phyloP scores from a whole-genome alignment of 1,139 yeast species.

The Blastobotrys petasosporus region DNA sequence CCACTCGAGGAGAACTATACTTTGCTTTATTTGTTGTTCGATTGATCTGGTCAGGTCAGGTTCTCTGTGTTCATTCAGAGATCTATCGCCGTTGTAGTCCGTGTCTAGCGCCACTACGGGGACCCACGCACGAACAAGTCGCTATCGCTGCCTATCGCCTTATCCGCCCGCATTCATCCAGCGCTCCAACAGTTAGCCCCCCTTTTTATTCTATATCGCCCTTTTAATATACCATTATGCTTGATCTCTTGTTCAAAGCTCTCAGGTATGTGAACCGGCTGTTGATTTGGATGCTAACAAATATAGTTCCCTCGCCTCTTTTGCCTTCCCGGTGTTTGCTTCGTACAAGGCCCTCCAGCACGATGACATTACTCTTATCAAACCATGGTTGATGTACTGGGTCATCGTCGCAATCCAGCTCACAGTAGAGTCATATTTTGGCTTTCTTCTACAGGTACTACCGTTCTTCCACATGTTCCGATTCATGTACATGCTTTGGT shows the following conservation, averaged over 20 bases:
- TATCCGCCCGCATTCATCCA: too few relatives aligned
- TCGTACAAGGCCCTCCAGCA: constrained; percentile 50
- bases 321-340: constrained; percentile 53
- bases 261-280: constrained; percentile 6
- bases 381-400: constrained; percentile 63
- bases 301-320: constrained; percentile 35
- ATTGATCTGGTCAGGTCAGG: too few relatives aligned
- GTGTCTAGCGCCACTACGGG: too few relatives aligned
- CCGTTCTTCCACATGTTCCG: constrained; percentile 46
- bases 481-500: constrained; percentile 43
- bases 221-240: constrained; percentile 3
- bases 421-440: constrained; percentile 40
- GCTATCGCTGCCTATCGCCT: too few relatives aligned
- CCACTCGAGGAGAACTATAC: too few relatives aligned
- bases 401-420: constrained; percentile 43
- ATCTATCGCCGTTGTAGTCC: too few relatives aligned
- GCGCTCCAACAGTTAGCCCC: too few relatives aligned
- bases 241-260: constrained; percentile 9
- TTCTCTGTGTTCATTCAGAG: too few relatives aligned
- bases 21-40: too few relatives aligned
- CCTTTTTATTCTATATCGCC: too few relatives aligned
- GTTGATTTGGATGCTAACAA: not conserved
- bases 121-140: too few relatives aligned
- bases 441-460: constrained; percentile 37
- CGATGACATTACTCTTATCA: constrained; percentile 41